These are phyloP conservation scores for Camelina sativa DNA, from an alignment of 345 rosid genomes.

Conservation along the genomic window DNA sequence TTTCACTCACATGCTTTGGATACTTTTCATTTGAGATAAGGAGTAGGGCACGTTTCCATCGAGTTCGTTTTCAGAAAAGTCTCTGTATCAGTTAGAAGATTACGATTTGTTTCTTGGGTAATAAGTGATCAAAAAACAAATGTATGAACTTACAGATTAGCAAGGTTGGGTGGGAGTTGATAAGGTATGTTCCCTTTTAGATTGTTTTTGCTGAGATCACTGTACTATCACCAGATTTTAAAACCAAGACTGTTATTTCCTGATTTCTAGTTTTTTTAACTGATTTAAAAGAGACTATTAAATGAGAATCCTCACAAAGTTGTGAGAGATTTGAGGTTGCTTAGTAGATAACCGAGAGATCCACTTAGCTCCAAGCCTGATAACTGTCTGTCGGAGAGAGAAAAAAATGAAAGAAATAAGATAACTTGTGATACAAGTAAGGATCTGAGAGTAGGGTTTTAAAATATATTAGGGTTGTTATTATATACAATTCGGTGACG, in stretches of 20 bases:
- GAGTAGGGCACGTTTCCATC: conserved; percentile 85
- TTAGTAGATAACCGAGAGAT: conserved; percentile 76
- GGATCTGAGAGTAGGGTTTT: not conserved
- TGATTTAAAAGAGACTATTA: not conserved
- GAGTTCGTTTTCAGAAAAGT: conserved; percentile 75
- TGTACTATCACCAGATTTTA: conserved; percentile 66
- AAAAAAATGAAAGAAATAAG: not conserved
- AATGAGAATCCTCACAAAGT: conserved; percentile 62
- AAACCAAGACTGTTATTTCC: conserved; percentile 29
- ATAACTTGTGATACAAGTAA: conserved; percentile 25
- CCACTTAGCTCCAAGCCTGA: conserved; percentile 76
- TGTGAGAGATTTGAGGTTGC: conserved; percentile 83
- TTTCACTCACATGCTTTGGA: conserved; percentile 65
- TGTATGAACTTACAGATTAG: conserved; percentile 56
- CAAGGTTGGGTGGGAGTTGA: conserved; percentile 88
- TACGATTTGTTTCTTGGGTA: conserved; percentile 16
- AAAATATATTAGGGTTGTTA: not conserved
- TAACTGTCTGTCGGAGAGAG: conserved; percentile 57
- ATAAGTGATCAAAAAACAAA: conserved; percentile 1
- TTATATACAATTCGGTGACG: conserved; percentile 69
- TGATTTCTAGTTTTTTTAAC: not conserved
- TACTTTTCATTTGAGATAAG: conserved; percentile 70
- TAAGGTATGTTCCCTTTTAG: conserved; percentile 79
- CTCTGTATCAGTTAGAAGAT: conserved; percentile 55
- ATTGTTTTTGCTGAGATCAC: conserved; percentile 92